Percentiles rank a stretch among this genome's conserved stretches.
Evolutionary conservation across 1,284 basidiomycete genomes (phyloP).

Genomic region (Bondarzewia mesenterica): DNA sequence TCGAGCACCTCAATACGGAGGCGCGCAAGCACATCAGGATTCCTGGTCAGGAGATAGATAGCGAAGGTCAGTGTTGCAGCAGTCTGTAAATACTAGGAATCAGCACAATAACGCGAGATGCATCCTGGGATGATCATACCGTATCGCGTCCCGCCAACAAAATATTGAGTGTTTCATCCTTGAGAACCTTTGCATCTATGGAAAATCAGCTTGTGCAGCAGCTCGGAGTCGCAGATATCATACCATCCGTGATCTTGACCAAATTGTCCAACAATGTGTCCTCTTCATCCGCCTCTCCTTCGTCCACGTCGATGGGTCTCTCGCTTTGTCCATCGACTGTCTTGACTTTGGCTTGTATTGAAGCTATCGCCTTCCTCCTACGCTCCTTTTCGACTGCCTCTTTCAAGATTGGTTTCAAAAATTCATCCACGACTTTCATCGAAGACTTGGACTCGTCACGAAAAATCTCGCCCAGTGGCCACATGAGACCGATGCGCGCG

Average conservation of each 20-base stretch:
- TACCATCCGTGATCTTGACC: constrained; percentile 25
- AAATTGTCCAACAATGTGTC: constrained; percentile 32
- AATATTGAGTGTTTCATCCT: constrained; percentile 33
- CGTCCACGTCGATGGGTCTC: not conserved
- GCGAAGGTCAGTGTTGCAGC: not conserved
- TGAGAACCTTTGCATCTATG: constrained; percentile 17
- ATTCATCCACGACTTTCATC: constrained; percentile 32
- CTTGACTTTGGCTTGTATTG: not conserved
- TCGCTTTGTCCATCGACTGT: not conserved
- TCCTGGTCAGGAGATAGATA: not conserved
- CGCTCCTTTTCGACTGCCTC: constrained; percentile 24
- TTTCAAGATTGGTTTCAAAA: constrained; percentile 35
- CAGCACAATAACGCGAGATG: not conserved
- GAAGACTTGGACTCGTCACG: constrained; percentile 24
- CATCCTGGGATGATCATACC: constrained; percentile 15
- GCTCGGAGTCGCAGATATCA: not conserved
- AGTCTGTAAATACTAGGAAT: not conserved
- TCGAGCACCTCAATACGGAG: not conserved
- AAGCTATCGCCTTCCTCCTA: not conserved
- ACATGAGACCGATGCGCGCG: constrained; percentile 20
- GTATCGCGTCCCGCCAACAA: constrained; percentile 34
- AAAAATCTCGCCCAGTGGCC: constrained; percentile 27
- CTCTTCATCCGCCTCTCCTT: constrained; percentile 13
- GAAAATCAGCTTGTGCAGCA: not conserved
- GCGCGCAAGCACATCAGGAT: not conserved